These are phyloP conservation scores for Yarrowia phangngaensis DNA, from an alignment of 805 yeast species.

Conservation along the genomic window DNA sequence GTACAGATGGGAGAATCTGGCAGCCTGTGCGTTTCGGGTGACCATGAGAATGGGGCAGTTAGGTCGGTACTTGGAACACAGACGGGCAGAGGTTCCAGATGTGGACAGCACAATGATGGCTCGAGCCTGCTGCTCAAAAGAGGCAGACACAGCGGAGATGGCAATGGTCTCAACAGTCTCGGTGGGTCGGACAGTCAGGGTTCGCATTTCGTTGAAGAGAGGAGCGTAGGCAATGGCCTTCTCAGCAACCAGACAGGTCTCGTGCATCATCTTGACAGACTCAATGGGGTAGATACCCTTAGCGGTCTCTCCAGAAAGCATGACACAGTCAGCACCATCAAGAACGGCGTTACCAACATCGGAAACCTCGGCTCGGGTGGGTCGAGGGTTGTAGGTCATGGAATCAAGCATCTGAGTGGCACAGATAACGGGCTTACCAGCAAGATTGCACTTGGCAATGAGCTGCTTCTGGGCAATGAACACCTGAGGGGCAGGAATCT, in stretches of 20 bases:
- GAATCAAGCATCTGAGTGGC: slow-evolving; percentile 99
- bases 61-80: slow-evolving; percentile 96
- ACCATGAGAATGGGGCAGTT: slow-evolving; percentile 96
- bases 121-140: slow-evolving; percentile 93
- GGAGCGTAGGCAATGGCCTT: slow-evolving; percentile 86
- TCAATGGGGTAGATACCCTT: slow-evolving; percentile 98
- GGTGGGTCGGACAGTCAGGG: slow-evolving; percentile 81
- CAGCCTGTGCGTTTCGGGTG: slow-evolving; percentile 89
- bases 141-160: slow-evolving; percentile 92
- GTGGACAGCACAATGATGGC: slow-evolving; percentile 96
- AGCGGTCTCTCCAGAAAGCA: slow-evolving; percentile 99
- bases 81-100: slow-evolving; percentile 91
- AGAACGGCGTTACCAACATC: slow-evolving; percentile 99
- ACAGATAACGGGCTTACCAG: slow-evolving; percentile 99
- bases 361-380: slow-evolving; percentile 99
- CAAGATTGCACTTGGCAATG: slow-evolving; percentile 98
- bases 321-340: slow-evolving; percentile 99
- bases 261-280: slow-evolving; percentile 98
- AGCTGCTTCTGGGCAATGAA: slow-evolving; percentile 98
- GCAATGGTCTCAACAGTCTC: slow-evolving; percentile 95
- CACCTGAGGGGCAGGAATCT: slow-evolving; percentile 98
- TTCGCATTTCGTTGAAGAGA: slow-evolving; percentile 81
- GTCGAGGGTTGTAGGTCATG: slow-evolving; percentile 99
- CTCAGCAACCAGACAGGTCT: slow-evolving; percentile 94
- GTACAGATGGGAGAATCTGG: slow-evolving; percentile 93